phyloP scores from a whole-genome alignment of 1,284 basidiomycete genomes.

The Papiliotrema nemorosa region DNA sequence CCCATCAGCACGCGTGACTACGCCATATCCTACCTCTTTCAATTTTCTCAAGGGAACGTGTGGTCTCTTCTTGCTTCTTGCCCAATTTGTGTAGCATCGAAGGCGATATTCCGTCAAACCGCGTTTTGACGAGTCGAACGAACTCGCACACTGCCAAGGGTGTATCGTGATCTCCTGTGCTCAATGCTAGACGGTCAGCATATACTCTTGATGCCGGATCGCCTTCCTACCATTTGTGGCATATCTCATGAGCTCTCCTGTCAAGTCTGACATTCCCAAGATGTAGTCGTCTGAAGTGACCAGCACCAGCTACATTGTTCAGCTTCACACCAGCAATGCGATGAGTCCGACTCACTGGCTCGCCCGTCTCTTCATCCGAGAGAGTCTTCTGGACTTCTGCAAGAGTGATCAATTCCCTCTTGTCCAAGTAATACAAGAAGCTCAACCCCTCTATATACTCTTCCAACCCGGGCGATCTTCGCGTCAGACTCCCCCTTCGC shows the following conservation, averaged over 20 bases:
- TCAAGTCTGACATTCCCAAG: slow-evolving; percentile 87
- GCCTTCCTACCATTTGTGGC: slow-evolving; percentile 61
- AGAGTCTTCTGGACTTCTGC: slow-evolving; percentile 65
- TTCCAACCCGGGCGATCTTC: slow-evolving; percentile 60
- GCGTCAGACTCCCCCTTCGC: no score
- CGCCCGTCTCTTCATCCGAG: slow-evolving; percentile 56
- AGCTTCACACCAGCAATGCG: background rate
- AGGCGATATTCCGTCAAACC: slow-evolving; percentile 48
- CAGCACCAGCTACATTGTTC: slow-evolving; percentile 51
- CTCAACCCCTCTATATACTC: slow-evolving; percentile 92
- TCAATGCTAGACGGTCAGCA: slow-evolving; percentile 52
- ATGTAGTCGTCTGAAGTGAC: slow-evolving; percentile 84
- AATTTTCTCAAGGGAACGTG: slow-evolving; percentile 84
- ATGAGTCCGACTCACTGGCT: slow-evolving; percentile 55
- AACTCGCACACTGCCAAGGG: slow-evolving; percentile 70
- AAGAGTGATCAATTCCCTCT: slow-evolving; percentile 66
- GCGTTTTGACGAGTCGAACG: slow-evolving; percentile 73
- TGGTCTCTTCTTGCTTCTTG: slow-evolving; percentile 85
- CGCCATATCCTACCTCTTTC: slow-evolving; percentile 68
- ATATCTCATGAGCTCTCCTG: slow-evolving; percentile 92
- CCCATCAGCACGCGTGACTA: slow-evolving; percentile 2
- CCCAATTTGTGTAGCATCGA: slow-evolving; percentile 55
- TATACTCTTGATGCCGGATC: no score
- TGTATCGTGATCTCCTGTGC: slow-evolving; percentile 65
- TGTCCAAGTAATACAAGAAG: slow-evolving; percentile 81